These are phyloP conservation scores for Colletotrichum simmondsii DNA, from an alignment of 2,329 filamentous ascomycete genomes.

Conservation along the genomic window DNA sequence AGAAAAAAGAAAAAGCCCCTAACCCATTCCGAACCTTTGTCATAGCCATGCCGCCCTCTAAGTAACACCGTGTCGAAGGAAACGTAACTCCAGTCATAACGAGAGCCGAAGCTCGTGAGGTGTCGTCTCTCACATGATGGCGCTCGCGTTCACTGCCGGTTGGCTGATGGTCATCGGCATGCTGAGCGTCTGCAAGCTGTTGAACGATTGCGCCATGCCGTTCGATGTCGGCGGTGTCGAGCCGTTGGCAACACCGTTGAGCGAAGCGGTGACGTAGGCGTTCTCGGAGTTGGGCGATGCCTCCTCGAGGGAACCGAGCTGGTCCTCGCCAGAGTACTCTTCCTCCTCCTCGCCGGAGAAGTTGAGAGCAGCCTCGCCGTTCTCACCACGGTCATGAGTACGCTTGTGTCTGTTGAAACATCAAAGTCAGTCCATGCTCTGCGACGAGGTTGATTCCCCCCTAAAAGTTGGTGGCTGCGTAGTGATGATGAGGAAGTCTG, in stretches of 20 bases:
- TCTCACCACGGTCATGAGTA: conserved; percentile 74
- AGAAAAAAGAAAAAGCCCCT: conserved; percentile 29
- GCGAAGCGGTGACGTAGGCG: conserved; percentile 67
- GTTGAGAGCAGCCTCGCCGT: conserved; percentile 66
- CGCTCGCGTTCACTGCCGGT: conserved; percentile 58
- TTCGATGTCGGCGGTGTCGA: conserved; percentile 40
- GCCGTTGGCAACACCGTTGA: conserved; percentile 57
- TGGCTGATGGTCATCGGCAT: conserved; percentile 74
- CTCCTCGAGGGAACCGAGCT: conserved; percentile 83
- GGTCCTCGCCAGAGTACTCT: conserved; percentile 84
- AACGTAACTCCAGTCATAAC: conserved; percentile 35
- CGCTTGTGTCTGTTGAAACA: conserved; percentile 83
- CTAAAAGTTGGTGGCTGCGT: conserved; percentile 38
- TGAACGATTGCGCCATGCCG: conserved; percentile 54
- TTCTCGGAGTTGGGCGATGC: conserved; percentile 78
- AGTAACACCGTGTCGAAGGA: conserved; percentile 32
- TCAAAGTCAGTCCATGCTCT: conserved; percentile 48
- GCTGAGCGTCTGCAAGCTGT: conserved; percentile 70
- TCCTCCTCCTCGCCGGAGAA: conserved; percentile 88
- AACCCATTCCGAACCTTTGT: conserved; percentile 27
- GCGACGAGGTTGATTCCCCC: neutral
- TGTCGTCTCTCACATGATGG: conserved; percentile 52
- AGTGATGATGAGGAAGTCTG: conserved; percentile 44
- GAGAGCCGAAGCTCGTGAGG: conserved; percentile 19
- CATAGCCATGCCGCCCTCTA: conserved; percentile 34